phyloP scores from a whole-genome alignment of 23 red algal species.

The Gracilariopsis chorda region DNA sequence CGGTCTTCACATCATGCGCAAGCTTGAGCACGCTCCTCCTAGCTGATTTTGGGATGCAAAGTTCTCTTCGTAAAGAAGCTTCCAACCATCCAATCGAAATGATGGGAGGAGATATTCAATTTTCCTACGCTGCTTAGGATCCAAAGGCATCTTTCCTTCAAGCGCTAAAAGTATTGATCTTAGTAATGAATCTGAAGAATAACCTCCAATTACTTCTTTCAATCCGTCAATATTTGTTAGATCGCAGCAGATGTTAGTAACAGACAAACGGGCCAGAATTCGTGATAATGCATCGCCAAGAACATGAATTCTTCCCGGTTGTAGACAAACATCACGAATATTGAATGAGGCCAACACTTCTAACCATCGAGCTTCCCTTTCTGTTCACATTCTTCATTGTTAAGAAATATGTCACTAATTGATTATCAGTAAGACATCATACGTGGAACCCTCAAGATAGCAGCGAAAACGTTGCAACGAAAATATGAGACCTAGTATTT shows the following conservation, averaged over 20 bases:
- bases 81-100: background rate
- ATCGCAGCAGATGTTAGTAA: background rate
- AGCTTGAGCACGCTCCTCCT: background rate
- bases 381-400: background rate
- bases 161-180: background rate
- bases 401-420: background rate
- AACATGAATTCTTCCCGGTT: slow-evolving; percentile 19
- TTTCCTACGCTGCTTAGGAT: background rate
- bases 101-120: background rate
- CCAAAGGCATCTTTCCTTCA: background rate
- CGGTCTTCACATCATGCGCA: background rate
- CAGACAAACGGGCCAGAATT: background rate
- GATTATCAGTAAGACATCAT: background rate
- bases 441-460: background rate
- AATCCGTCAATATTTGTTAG: no score
- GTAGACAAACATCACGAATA: background rate
- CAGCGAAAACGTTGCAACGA: background rate
- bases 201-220: background rate
- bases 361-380: background rate
- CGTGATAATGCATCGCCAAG: background rate
- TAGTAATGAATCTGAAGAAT: background rate
- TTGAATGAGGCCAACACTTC: background rate
- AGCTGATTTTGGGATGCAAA: background rate
- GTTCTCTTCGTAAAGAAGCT: background rate
- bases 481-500: background rate